Conservation (phyloP, 1,284 basidiomycete genomes). For the Ganoderma sp. region DNA sequence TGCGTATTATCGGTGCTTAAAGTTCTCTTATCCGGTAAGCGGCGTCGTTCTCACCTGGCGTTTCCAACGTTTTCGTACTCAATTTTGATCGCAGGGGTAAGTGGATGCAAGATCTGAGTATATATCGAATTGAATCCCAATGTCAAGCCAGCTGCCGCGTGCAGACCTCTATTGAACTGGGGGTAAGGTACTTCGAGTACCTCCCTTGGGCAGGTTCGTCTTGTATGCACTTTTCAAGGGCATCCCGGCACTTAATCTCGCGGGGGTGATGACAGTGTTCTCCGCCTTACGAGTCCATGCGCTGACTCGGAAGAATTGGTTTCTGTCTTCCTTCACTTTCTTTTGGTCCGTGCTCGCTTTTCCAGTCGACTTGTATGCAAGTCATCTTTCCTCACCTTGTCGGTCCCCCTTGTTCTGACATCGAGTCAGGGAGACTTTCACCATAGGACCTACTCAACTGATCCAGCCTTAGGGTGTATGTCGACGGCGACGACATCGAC, state of each 20-base stretch:
- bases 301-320: neutral
- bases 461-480: too few relatives aligned
- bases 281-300: neutral
- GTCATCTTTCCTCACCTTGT: neutral
- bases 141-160: neutral
- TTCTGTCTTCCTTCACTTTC: neutral
- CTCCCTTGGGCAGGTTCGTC: constrained; percentile 4
- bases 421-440: neutral
- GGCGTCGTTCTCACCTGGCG: accelerated
- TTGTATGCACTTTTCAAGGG: too few relatives aligned
- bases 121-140: neutral
- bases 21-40: neutral
- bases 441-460: too few relatives aligned
- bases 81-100: neutral
- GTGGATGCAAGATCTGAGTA: neutral
- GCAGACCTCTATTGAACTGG: neutral
- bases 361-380: neutral
- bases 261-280: neutral
- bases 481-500: too few relatives aligned
- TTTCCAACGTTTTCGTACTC: too few relatives aligned
- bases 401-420: too few relatives aligned
- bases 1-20: neutral
- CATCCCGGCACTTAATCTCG: too few relatives aligned
- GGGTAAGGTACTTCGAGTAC: neutral
- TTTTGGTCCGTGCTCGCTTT: neutral